Base-by-base conservation (phyloP, 1,284 basidiomycete genomes). In the Austroboletus sp. region DNA sequence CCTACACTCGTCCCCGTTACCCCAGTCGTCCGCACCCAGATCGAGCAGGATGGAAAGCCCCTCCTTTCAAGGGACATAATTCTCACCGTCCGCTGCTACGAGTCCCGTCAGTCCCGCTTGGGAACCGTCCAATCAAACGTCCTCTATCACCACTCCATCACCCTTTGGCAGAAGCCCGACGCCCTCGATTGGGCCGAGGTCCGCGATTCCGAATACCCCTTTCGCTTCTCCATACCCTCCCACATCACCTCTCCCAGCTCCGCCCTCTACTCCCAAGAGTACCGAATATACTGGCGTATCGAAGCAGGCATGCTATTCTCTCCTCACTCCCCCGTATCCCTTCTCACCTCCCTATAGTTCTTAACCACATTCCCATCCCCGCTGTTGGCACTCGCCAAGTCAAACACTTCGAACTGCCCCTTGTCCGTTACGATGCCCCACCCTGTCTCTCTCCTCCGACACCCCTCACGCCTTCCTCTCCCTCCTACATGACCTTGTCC, bases 201-300 rank as follows among this genome's bases (percentile, higher is more conserved):
- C 51, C 78, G 75, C 38, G 78, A 83, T 49, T 65, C 75, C 50
- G 82, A 88, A 53, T 70, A 74, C 51, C 78, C 82, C 3, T 91
- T 89, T 65, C 76, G 76, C 41, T 72, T 91, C 54, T 72, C 75
- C 40, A 54, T 90, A 16, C 87, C 88, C 21, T 62, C 75, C 46
- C 71, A 74, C 53, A 70, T 75, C 29, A 66, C 72, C n/a, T 85
- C 84, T 16, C 79, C 78, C 58, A 85, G 82, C 61, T 80, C 79
- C 39, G 75, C 79, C 19, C 57, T 66, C 19, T 74, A 80, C 48
- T 87, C 81, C 56, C 82, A 84, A 54, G 83, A 83, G 57, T 89
- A 88, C 63, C 73, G 81, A 36, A 79, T 84, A 58, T 79, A 78
- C 60, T 91, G 88, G 88, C 74, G 84, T 44, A 70, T 91, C 48